Evolutionary conservation across 2,329 filamentous ascomycete species (phyloP), one percentile per base, ranked within the genome.

Genomic region (Phoma sp.): DNA sequence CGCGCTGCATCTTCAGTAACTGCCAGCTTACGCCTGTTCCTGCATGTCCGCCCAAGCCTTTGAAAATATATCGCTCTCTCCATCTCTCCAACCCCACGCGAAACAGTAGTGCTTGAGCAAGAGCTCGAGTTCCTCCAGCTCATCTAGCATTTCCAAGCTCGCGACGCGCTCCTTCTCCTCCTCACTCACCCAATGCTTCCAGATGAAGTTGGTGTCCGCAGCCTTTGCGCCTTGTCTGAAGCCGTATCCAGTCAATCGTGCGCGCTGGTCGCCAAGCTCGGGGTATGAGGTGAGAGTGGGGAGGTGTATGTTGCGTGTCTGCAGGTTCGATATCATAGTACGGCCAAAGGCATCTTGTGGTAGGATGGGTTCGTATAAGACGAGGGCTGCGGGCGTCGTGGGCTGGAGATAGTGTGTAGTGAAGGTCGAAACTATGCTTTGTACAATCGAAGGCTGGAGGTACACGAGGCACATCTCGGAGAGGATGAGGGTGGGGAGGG

Each of bases 391-490:
- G 0, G 74, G 83, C 65, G 60, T 87, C 51, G 72, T 77, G 17
- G 76, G 43, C 71, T 74, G 71, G n/a, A 77, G 63, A 25, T 78
- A 65, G 57, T 65, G 63, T 29, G 67, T 65, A 12, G 72, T 61
- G 21, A 78, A 64, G 10, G 67, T 64, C 33, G 79, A 74, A 21
- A 96, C 75, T 4, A 94, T 86, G 1, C 78, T 76, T 33, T 82
- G 80, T 0, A 92, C 88, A 46, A 87, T 83, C 0, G 82, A 68
- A 0, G 87, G 82, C 8, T 88, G 82, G 1, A 99, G 84, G 70
- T 99, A 99, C 73, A 95, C 91, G 29, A 99, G 83, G 72, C 95
- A 99, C 81, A 95, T 98, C 76, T 99, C 95, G 0, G 94, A 98
- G 6, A 99, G 82, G 22, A 99, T 77, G 8, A 99, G 78, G 0